Evolutionary conservation across 441 rosid genomes (phyloP), one percentile per base, ranked within the genome.

Genomic region (Cnidoscolus chayamansa): DNA sequence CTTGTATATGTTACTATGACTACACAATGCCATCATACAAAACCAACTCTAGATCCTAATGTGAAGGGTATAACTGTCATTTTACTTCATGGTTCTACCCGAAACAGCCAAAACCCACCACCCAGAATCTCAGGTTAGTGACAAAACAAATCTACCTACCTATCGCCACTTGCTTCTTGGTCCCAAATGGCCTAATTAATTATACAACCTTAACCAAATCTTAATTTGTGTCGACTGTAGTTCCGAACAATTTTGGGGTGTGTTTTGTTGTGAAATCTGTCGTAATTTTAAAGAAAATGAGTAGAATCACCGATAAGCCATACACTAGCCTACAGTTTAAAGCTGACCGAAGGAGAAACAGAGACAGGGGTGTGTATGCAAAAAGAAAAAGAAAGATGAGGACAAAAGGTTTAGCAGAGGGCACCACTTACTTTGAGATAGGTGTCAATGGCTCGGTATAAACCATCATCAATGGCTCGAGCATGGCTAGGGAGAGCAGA

Each of bases 361-460:
- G 45, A 40, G 45, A 40, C 45, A 40, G 7, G 45, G 37, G 25
- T 35, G 4, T 35, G 1, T 10, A 7, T 2, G 49, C 6, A 7
- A 47, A 7, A 5, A 48, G 15, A 13, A 32, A 37, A 16, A 35
- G 19, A 37, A 68, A 35, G 13, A 9, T 13, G 12, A 17, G 30
- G 40, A 35, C 40, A 2, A 35, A 35, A 35, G 5, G 40, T 35
- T 35, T 12, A 17, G 0, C 43, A 10, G 13, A 37, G 0, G 17
- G 48, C 9, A 37, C 58, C n/a, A 68, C 82, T 82, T 81, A 86
- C 98, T 80, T 93, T 91, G 62, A 93, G 93, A 73, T 89, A 93
- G 56, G 94, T 90, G 65, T 93, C 96, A 7, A 93, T 79, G 68
- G 97, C 94, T 10, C 92, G 84, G 82, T 93, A 91, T 12, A 93